Conservation (phyloP, 306 rosid species). For the Citrullus mucosospermus region DNA sequence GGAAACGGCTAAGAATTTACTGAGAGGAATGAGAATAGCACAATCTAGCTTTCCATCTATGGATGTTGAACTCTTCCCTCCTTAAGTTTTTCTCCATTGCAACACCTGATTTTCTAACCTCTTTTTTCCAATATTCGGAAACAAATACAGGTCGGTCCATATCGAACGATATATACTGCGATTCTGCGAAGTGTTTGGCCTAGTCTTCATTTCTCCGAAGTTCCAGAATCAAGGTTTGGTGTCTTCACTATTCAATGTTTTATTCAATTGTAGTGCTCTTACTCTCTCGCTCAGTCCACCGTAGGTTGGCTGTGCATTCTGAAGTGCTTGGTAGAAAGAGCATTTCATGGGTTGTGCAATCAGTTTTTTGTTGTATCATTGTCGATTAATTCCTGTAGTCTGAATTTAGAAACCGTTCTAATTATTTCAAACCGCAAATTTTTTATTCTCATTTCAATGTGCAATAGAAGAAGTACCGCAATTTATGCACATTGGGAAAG, state of each 20-base stretch:
- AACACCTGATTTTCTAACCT: neutral
- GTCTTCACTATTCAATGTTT: neutral
- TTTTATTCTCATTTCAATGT: neutral
- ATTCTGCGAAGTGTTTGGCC: neutral
- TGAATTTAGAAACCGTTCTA: neutral
- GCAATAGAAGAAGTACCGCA: neutral
- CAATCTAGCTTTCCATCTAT: slow-evolving; percentile 50
- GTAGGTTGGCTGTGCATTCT: neutral
- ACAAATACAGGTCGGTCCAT: neutral
- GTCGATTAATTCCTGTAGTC: neutral
- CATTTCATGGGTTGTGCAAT: neutral
- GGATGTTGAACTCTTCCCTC: slow-evolving; percentile 81
- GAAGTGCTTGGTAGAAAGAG: neutral
- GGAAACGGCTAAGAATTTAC: slow-evolving; percentile 86
- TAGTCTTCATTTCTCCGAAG: neutral
- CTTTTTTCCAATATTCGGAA: neutral
- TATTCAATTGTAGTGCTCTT: neutral
- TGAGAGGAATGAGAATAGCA: slow-evolving; percentile 67
- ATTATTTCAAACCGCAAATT: neutral
- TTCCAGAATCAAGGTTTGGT: neutral
- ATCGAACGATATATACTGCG: neutral
- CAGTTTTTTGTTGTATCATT: slow-evolving; percentile 8
- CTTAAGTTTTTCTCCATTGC: slow-evolving; percentile 20
- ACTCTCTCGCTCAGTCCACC: neutral
- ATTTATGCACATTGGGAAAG: neutral